A percentile compares a stretch with the other conserved stretches of the same genome.
phyloP scores from a whole-genome alignment of 2,329 filamentous ascomycete species.

The Rutstroemia sp. region DNA sequence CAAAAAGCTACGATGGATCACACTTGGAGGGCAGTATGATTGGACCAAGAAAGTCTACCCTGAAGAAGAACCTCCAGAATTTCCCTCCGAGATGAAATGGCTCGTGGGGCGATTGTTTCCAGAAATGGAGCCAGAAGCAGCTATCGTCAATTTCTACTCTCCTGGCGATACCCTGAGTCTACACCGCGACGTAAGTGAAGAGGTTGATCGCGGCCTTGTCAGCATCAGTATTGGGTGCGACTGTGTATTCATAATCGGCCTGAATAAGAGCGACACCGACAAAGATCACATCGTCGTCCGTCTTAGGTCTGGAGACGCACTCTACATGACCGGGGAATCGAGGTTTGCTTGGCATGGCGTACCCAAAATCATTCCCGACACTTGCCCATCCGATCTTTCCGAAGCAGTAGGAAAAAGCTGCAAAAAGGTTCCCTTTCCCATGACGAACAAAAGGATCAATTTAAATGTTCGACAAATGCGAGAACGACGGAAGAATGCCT shows the following conservation, averaged over 20 bases:
- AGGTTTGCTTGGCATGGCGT: slow-evolving; percentile 95
- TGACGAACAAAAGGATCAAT: slow-evolving; percentile 81
- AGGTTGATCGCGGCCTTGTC: slow-evolving; percentile 68
- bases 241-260: slow-evolving; percentile 76
- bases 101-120: slow-evolving; percentile 69
- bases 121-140: slow-evolving; percentile 71
- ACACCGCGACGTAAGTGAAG: slow-evolving; percentile 89
- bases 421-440: slow-evolving; percentile 73
- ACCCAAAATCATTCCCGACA: slow-evolving; percentile 72
- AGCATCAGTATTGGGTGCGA: slow-evolving; percentile 89
- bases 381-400: slow-evolving; percentile 67
- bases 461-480: slow-evolving; percentile 88
- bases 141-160: slow-evolving; percentile 89
- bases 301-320: slow-evolving; percentile 76
- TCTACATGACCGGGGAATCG: slow-evolving; percentile 79
- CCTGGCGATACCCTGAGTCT: slow-evolving; percentile 87
- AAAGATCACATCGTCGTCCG: slow-evolving; percentile 52
- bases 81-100: slow-evolving; percentile 64
- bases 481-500: slow-evolving; percentile 21
- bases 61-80: slow-evolving; percentile 54
- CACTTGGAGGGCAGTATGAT: slow-evolving; percentile 91
- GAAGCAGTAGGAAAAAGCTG: slow-evolving; percentile 57
- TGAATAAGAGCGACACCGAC: slow-evolving; percentile 28
- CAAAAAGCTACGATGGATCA: slow-evolving; percentile 85
- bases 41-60: slow-evolving; percentile 88